Evolutionary conservation across 257 asterid species (phyloP).

Genomic region (Anisodus acutangulus): DNA sequence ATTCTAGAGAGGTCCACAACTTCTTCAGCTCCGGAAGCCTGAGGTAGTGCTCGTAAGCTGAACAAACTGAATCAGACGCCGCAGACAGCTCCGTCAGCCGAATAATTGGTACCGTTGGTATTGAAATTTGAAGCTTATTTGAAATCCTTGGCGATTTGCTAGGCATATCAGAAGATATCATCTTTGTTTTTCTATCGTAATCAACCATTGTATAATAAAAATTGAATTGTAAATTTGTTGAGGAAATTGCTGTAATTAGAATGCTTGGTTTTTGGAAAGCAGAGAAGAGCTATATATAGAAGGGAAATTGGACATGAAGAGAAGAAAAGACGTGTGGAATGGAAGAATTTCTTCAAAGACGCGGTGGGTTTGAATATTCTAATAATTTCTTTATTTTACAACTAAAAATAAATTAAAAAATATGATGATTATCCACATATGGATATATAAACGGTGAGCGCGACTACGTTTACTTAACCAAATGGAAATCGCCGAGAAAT

Average conservation of each 20-base stretch:
- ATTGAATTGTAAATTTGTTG: neutral
- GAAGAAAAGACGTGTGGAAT: constrained; percentile 65
- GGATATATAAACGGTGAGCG: constrained; percentile 39
- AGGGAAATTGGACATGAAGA: constrained; percentile 37
- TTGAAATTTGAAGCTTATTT: constrained; percentile 66
- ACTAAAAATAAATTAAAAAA: constrained; percentile 3
- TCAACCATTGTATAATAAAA: constrained; percentile 64
- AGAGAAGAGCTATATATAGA: constrained; percentile 52
- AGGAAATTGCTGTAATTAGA: neutral
- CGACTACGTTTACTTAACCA: constrained; percentile 34
- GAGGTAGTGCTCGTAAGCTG: constrained; percentile 73
- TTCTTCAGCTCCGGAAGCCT: constrained; percentile 73
- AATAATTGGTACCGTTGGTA: constrained; percentile 54
- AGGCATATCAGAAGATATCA: constrained; percentile 61
- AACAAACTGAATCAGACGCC: constrained; percentile 77
- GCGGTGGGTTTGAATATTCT: constrained; percentile 47
- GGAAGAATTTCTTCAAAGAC: constrained; percentile 54
- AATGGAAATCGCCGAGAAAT: constrained; percentile 36
- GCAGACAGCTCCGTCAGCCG: constrained; percentile 54
- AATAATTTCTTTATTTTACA: neutral
- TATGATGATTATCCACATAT: constrained; percentile 63
- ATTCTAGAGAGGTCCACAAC: constrained; percentile 60
- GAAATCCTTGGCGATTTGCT: constrained; percentile 67
- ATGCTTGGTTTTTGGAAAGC: constrained; percentile 35
- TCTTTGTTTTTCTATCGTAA: constrained; percentile 78